Evolutionary conservation across 1,284 basidiomycete genomes (phyloP), one percentile per base, ranked within the genome.

Genomic region (Hortiboletus rubellus): DNA sequence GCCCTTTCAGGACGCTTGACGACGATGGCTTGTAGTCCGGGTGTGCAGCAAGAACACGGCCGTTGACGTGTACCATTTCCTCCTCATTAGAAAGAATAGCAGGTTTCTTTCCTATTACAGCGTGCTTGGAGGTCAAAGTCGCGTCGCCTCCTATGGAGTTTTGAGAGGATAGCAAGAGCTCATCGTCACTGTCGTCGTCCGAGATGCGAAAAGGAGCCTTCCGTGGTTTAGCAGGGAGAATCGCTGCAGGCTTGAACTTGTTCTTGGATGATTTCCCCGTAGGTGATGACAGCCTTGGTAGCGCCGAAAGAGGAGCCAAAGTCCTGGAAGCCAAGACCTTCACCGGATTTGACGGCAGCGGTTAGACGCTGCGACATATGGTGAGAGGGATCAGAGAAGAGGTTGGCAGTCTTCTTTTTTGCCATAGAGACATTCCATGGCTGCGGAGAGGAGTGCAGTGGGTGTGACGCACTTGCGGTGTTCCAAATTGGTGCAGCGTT

Each of bases 81-180:
- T 53, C 55, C 12, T 37, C 38, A 2, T 54, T 27, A 0, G 36
- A 40, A 7, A 5, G 0, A 0, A 3, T 3, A 2, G n/a, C 11
- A 6, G 0, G 10, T 27, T 49, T 48, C 44, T 57, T 62, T 22
- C 51, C 52, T 8, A 57, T 64, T n/a, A 14, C 33, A 14, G 49
- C 55, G 58, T 54, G 61, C 50, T 58, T 67, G 24, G 49, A 7
- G 9, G 55, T 14, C 37, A 52, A 45, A 4, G 58, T 47, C 65
- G 51, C 50, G 64, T 60, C 40, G 37, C 10, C 40, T 10, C 15
- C 50, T 40, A 46, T 37, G n/a, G 72, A 70, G 24, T 34, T 54
- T 43, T 73, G 70, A 2, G 69, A 71, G 4, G 61, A 67, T 3
- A 72, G 56, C 38, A 72, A 55, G 38, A 71, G 50, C n/a, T 71